Evolutionary conservation across 176 grass and related monocot species (phyloP).

Genomic region (Alopecurus myosuroides): DNA sequence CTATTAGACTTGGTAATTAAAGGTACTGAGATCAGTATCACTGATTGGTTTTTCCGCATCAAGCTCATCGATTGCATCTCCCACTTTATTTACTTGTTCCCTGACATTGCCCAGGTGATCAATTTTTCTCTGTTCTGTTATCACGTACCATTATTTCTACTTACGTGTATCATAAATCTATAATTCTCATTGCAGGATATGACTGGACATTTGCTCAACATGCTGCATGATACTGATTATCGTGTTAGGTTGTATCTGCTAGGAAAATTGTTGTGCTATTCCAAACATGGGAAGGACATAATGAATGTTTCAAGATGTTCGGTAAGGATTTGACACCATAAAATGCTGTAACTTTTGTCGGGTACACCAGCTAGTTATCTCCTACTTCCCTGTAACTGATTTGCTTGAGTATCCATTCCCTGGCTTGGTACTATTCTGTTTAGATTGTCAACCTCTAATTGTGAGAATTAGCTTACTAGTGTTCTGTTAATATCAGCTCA

Average conservation of each 20-base stretch:
- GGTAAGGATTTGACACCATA: slow-evolving; percentile 37
- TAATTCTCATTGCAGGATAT: slow-evolving; percentile 61
- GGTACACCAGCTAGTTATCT: background rate
- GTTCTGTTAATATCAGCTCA: slow-evolving; percentile 46
- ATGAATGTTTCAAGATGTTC: slow-evolving; percentile 85
- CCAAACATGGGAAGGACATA: slow-evolving; percentile 93
- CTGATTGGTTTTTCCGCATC: slow-evolving; percentile 68
- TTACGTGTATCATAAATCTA: background rate
- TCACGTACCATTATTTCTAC: slow-evolving; percentile 3
- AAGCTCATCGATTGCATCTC: slow-evolving; percentile 83
- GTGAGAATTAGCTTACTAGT: background rate
- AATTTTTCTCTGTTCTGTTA: slow-evolving; percentile 12
- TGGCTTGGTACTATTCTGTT: slow-evolving; percentile 4
- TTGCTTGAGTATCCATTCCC: background rate
- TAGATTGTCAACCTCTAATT: background rate
- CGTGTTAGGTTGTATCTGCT: slow-evolving; percentile 80
- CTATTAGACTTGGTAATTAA: slow-evolving; percentile 59
- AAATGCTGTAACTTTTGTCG: background rate
- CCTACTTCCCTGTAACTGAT: background rate
- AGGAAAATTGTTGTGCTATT: slow-evolving; percentile 82
- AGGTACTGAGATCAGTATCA: slow-evolving; percentile 39
- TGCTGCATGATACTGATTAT: slow-evolving; percentile 95
- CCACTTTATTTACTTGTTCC: slow-evolving; percentile 71
- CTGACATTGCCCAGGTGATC: slow-evolving; percentile 67
- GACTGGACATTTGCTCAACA: slow-evolving; percentile 70